Evolutionary conservation across 805 yeast genomes (phyloP).

Genomic region (Diddensiella transvaalensis): DNA sequence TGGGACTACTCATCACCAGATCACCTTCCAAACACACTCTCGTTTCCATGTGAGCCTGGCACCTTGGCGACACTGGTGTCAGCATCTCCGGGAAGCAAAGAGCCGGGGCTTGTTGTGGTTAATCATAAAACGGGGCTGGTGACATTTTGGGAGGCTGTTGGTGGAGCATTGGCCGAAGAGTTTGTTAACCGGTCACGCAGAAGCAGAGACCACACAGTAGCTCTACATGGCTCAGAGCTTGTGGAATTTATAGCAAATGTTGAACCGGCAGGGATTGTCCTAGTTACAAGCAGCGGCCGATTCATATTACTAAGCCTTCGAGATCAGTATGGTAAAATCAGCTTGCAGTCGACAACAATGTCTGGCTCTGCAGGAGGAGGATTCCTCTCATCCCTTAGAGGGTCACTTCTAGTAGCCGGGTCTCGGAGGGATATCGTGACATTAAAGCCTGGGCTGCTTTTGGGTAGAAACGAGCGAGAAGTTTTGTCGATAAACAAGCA

Average conservation of each 20-base stretch:
- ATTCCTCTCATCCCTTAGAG: conserved; percentile 27
- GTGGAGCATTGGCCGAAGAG: conserved; percentile 63
- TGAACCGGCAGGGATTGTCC: conserved; percentile 70
- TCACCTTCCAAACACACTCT: conserved; percentile 51
- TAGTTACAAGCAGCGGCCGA: conserved; percentile 69
- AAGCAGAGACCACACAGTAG: conserved; percentile 38
- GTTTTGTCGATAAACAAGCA: conserved; percentile 40
- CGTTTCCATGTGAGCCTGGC: conserved; percentile 40
- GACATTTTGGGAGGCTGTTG: conserved; percentile 71
- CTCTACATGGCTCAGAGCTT: conserved; percentile 49
- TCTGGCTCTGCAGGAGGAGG: conserved; percentile 29
- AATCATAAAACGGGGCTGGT: conserved; percentile 56
- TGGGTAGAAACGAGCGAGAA: conserved; percentile 49
- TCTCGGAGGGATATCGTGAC: conserved; percentile 49
- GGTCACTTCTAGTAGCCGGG: conserved; percentile 25
- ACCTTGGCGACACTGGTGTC: conserved; percentile 52
- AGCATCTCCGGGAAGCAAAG: conserved; percentile 49
- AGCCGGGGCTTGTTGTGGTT: conserved; percentile 70
- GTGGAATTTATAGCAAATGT: conserved; percentile 55
- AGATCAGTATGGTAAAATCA: conserved; percentile 65
- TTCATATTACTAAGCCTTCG: conserved; percentile 58
- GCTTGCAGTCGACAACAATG: conserved; percentile 26
- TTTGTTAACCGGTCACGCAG: conserved; percentile 41
- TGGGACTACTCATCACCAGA: conserved; percentile 70
- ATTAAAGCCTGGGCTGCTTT: conserved; percentile 50